Evolutionary conservation across 495 filamentous ascomycete genomes (phyloP).

Genomic region (Aspergillus nidulans): DNA sequence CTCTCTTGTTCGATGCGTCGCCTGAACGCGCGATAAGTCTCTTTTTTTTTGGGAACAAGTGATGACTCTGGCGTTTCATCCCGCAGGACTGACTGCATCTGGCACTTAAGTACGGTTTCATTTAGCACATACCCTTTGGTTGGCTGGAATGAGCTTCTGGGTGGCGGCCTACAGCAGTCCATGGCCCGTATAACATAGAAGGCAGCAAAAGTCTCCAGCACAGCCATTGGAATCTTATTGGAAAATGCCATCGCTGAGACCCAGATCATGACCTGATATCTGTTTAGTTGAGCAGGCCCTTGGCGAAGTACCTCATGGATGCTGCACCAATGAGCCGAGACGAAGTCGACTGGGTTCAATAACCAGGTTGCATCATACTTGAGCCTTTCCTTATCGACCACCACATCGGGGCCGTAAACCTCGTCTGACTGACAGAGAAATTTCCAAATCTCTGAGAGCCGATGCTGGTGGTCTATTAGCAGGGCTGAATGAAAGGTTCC

Average conservation of each 20-base stretch:
- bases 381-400: constrained; percentile 9
- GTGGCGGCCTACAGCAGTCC: constrained; percentile 9
- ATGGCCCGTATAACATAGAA: constrained; percentile 27
- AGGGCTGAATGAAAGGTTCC: not conserved
- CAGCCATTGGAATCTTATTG: constrained; percentile 18
- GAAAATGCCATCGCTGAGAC: constrained; percentile 38
- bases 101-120: not conserved
- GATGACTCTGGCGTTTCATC: constrained; percentile 2
- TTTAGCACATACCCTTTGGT: not conserved
- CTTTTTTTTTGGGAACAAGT: not conserved
- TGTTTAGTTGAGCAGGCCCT: constrained; percentile 12
- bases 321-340: constrained; percentile 28
- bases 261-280: constrained; percentile 43
- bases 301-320: constrained; percentile 31
- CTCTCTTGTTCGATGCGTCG: not conserved
- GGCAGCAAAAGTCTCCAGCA: constrained; percentile 35
- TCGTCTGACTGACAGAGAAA: constrained; percentile 3
- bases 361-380: constrained; percentile 19
- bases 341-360: constrained; percentile 8
- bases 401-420: constrained; percentile 7
- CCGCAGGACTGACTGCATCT: not conserved
- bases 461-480: not conserved
- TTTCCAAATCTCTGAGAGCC: constrained; percentile 6
- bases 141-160: not conserved
- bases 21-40: not conserved